Evolutionary conservation across 2,329 filamentous ascomycete species (phyloP), one percentile per base, ranked within the genome.

Genomic region (Xylariales sp.): DNA sequence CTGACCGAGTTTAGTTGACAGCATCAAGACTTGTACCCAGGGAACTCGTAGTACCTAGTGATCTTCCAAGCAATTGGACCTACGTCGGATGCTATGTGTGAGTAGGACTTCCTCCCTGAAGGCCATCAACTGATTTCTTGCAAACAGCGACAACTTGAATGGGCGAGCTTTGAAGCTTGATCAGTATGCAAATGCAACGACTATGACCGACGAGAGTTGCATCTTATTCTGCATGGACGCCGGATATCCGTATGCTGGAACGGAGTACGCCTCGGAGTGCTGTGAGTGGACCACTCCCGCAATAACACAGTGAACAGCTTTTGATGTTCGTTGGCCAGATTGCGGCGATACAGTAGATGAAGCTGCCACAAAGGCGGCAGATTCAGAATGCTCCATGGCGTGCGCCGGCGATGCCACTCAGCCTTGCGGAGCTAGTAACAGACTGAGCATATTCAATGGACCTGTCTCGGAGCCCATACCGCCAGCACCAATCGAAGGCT

Each of bases 241-340:
- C 19, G 69, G 68, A 3, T 72, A 68, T 45, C 54, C 62, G 3
- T 79, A 76, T 51, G 76, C 76, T n/a, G 79, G 78, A 32, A 65
- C 76, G 0, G 76, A 82, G 50, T 78, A 74, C 51, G 63, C 60
- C 18, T 61, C 63, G n/a, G 73, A 83, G 53, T 83, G 79, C 61
- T 82, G 60, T 63, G 49, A 46, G 55, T 51, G 20, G 29, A n/a
- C 18, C 28, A 36, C 16, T 9, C 20, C 22, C n/a, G n/a, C n/a
- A n/a, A n/a, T n/a, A n/a, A n/a, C n/a, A n/a, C n/a, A n/a, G n/a
- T n/a, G n/a, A n/a, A n/a, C n/a, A n/a, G n/a, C n/a, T n/a, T n/a
- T n/a, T n/a, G n/a, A n/a, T n/a, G n/a, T n/a, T 20, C 11, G n/a
- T 10, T 9, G 3, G 5, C 27, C 10, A 45, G 43, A 45, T 32